phyloP scores from a whole-genome alignment of 2,329 filamentous ascomycete genomes.

The Penicillium olsonii region DNA sequence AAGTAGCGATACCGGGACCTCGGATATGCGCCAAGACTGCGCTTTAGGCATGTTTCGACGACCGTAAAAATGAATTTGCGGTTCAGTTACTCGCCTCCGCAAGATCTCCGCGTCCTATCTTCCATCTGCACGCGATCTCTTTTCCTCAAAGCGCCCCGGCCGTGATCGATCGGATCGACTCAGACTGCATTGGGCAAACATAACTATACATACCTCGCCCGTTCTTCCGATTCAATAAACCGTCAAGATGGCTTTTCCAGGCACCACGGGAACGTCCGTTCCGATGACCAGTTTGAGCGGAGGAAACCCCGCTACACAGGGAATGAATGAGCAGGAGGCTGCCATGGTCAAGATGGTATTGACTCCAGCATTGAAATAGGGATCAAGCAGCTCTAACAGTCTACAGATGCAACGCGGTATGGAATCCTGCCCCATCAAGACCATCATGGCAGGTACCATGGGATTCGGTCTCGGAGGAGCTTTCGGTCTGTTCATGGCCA shows the following conservation, averaged over 20 bases:
- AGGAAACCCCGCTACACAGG: constrained; percentile 31
- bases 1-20: neutral
- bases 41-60: constrained; percentile 7
- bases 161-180: neutral
- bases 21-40: constrained; percentile 26
- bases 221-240: neutral
- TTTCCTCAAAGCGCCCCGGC: neutral
- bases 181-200: neutral
- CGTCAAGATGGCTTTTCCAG: constrained; percentile 39
- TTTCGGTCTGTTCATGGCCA: constrained; percentile 98
- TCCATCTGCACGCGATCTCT: constrained; percentile 6
- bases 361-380: neutral
- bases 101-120: constrained; percentile 25
- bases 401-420: constrained; percentile 75
- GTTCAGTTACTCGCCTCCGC: constrained; percentile 32
- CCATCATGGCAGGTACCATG: constrained; percentile 85
- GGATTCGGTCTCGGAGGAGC: constrained; percentile 91
- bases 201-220: neutral
- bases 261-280: constrained; percentile 36
- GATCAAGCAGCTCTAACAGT: neutral
- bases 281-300: constrained; percentile 31
- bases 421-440: constrained; percentile 91
- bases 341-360: constrained; percentile 50
- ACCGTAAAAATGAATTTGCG: constrained; percentile 39
- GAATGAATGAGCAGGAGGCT: constrained; percentile 51